These are phyloP conservation scores for Talaromyces sp. DNA, from an alignment of 2,329 filamentous ascomycete genomes.

Conservation along the genomic window DNA sequence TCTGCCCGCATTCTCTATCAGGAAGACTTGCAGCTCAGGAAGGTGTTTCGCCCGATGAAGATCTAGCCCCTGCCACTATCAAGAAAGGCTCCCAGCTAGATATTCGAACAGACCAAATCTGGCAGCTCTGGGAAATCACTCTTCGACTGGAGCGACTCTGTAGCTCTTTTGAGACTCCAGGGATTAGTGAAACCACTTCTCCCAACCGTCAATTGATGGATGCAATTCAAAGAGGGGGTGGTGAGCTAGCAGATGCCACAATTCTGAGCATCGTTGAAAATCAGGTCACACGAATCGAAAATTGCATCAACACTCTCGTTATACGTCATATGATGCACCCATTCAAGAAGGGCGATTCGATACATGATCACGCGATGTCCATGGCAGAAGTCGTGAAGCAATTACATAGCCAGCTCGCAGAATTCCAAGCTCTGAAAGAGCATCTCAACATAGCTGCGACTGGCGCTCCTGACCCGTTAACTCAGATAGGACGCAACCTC, in stretches of 20 bases:
- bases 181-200: constrained; percentile 62
- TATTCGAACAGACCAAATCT: constrained; percentile 80
- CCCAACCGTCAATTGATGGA: constrained; percentile 83
- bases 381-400: constrained; percentile 63
- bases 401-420: constrained; percentile 39
- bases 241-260: constrained; percentile 84
- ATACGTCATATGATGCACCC: constrained; percentile 76
- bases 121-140: constrained; percentile 85
- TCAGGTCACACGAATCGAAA: constrained; percentile 90
- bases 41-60: constrained; percentile 48
- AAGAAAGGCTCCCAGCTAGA: constrained; percentile 64
- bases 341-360: constrained; percentile 56
- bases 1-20: constrained; percentile 85
- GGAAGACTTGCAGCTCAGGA: constrained; percentile 58
- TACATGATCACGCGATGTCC: constrained; percentile 71
- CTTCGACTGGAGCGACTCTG: constrained; percentile 91
- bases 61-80: constrained; percentile 52
- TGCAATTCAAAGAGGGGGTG: constrained; percentile 65
- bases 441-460: constrained; percentile 27
- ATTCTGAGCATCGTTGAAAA: constrained; percentile 88
- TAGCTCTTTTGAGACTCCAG: constrained; percentile 73
- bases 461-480: constrained; percentile 1
- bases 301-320: constrained; percentile 64
- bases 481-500: constrained; percentile 7
- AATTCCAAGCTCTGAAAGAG: constrained; percentile 41